Evolutionary conservation across 164 flowering plant species (phyloP), one percentile per base, ranked within the genome.

Genomic region (Houttuynia cordata): DNA sequence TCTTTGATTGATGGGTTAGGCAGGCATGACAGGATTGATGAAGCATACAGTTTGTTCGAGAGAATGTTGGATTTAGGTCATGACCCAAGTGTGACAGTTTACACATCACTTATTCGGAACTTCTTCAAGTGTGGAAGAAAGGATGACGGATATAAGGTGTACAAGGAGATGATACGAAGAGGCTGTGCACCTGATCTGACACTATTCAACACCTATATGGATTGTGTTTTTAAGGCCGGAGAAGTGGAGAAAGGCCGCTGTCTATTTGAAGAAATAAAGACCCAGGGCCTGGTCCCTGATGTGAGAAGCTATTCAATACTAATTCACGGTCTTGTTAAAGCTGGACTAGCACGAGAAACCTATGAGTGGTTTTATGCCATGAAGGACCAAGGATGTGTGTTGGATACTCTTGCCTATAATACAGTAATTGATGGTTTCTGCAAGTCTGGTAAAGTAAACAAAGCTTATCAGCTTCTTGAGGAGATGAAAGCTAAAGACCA

Each of bases 191-290:
- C 90, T 42, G 98, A 92, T 63, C 73, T 87, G 49, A 79, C 74
- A 22, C 87, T 92, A 47, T 82, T 89, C 34, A 92, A 92, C 63
- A 84, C 86, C 45, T 92, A 92, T 73, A 92, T 89, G 98, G 98
- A 92, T 75, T 85, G 96, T 70, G 89, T 85, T 67, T 91, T 92
- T 71, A 92, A 89, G 73, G 79, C 84, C 39, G 95, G 95, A 19
- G 95, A 92, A 70, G 74, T 74, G 22, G 96, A 87, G 53, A 83
- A 82, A 62, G 98, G 91, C 50, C 75, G 90, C 61, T 79, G 83
- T 62, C 55, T 88, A 58, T 92, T 92, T 70, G 77, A 78, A 57
- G 93, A 92, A 70, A 92, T 91, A 40, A 84, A 81, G 58, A 62
- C 78, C 45, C 74, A 42, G 10, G 94, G 91, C 20, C 75, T 87